phyloP scores from a whole-genome alignment of 2,329 filamentous ascomycete species.

The Colletotrichum scovillei region DNA sequence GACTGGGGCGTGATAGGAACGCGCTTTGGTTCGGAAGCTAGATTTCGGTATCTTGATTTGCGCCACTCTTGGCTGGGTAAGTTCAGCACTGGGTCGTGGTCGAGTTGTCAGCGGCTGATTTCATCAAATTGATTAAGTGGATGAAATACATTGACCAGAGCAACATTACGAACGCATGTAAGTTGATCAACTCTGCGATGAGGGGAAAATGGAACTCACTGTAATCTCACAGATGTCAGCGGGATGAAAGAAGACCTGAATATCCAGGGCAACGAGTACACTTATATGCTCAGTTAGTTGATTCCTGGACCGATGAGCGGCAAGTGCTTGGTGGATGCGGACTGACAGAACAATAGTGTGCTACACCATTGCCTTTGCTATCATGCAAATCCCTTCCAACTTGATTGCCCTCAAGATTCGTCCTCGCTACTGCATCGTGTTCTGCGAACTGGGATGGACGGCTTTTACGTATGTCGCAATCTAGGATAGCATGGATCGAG shows the following conservation, averaged over 20 bases:
- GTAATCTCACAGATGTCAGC: not conserved
- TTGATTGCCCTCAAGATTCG: slow-evolving; percentile 71
- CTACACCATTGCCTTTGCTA: slow-evolving; percentile 67
- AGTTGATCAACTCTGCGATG: not conserved
- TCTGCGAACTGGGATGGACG: slow-evolving; percentile 42
- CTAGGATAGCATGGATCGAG: too few species aligned
- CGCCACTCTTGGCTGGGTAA: slow-evolving; percentile 14
- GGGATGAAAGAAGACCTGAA: slow-evolving; percentile 23
- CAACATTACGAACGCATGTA: slow-evolving; percentile 24
- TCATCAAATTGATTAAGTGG: not conserved
- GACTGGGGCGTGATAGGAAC: not conserved
- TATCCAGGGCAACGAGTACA: slow-evolving; percentile 15
- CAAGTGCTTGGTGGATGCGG: fast-evolving
- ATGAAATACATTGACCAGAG: slow-evolving; percentile 30
- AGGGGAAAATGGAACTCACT: not conserved
- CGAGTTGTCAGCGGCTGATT: not conserved
- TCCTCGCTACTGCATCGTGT: slow-evolving; percentile 72
- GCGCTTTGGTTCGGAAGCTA: slow-evolving; percentile 17
- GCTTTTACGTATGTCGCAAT: slow-evolving; percentile 2
- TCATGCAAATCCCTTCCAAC: slow-evolving; percentile 75
- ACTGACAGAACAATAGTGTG: not conserved
- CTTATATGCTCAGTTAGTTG: slow-evolving; percentile 19
- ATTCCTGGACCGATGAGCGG: not conserved
- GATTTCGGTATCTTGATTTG: slow-evolving; percentile 20
- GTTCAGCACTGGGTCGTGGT: not conserved